Evolutionary conservation across 23 red algal species (phyloP), one percentile per base, ranked within the genome.

Genomic region (Gracilaria gracilis): DNA sequence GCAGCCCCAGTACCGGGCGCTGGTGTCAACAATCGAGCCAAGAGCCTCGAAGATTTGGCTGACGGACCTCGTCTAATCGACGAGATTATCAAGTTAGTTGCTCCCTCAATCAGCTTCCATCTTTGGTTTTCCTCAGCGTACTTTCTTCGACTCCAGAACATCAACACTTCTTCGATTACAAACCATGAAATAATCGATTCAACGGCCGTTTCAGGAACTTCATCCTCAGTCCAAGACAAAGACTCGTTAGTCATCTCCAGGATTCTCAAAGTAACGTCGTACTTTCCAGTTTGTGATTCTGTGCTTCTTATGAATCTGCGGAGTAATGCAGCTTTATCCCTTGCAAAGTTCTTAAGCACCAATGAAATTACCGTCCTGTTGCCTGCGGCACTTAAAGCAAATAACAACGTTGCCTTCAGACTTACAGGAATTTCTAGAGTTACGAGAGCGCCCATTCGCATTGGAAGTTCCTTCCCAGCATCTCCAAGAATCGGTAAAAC

Each of bases 1-100:
- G 89, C 89, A 0, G 89, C 89, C 27, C 89, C 89, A 53, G 89
- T 92, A 2, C 89, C 89, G 0, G 89, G 89, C 33, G 89, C 89
- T 50, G 89, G 79, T 24, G 79, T 77, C 29, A 92, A 50, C 65
- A 92, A 70, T 9, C 71, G 39, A 46, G 79, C 80, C 46, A 92
- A 77, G 38, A 84, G 80, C 39, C 89, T 75, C n/a, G 39, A 65
- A 57, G 89, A 92, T 32, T 61, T 54, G 23, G 49, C 21, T 57
- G 54, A 82, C 1, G 89, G 66, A 50, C 70, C 42, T 34, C 59
- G 49, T 77, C 50, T 77, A 32, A 77, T 28, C 9, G 20, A 29
- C 7, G 72, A 77, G 50, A 77, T 77, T 23, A 92, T 84, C 46
- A 92, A 79, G 33, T 39, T 75, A n/a, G 49, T 44, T 0, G 79